Percentiles rank a stretch among this genome's conserved stretches.
phyloP scores from a whole-genome alignment of 306 rosid species.

The Pterocarpus macrocarpus region DNA sequence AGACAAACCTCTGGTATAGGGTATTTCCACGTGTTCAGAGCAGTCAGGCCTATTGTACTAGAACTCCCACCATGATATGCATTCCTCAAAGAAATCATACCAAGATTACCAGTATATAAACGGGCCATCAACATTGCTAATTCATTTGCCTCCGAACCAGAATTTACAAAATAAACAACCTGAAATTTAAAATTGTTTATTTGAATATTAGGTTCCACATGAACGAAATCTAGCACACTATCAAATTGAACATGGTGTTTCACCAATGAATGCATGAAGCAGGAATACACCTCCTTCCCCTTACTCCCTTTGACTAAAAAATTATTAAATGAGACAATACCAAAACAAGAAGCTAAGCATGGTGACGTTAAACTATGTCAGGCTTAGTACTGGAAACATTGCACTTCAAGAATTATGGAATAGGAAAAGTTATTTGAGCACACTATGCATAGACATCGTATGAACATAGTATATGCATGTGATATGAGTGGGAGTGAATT shows the following conservation, averaged over 20 bases:
- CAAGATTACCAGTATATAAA: constrained; percentile 80
- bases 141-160: constrained; percentile 95
- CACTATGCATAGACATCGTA: no score
- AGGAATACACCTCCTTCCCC: not conserved
- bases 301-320: no score
- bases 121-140: constrained; percentile 96
- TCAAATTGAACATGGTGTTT: not conserved
- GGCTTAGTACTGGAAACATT: not conserved
- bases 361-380: not conserved
- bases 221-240: constrained; percentile 30
- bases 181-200: constrained; percentile 48
- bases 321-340: not conserved
- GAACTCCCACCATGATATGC: constrained; percentile 97
- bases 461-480: no score
- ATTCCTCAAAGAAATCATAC: constrained; percentile 90
- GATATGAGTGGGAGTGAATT: no score
- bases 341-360: not conserved
- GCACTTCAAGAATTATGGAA: constrained; percentile 5
- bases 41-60: constrained; percentile 78
- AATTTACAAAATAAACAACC: constrained; percentile 95
- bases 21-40: constrained; percentile 89
- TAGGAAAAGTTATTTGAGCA: no score
- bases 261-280: constrained; percentile 20
- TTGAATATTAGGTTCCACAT: constrained; percentile 29
- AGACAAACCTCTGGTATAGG: constrained; percentile 86